Evolutionary conservation across 2,329 filamentous ascomycete species (phyloP), one percentile per base, ranked within the genome.

Genomic region (Colletotrichum agaves): DNA sequence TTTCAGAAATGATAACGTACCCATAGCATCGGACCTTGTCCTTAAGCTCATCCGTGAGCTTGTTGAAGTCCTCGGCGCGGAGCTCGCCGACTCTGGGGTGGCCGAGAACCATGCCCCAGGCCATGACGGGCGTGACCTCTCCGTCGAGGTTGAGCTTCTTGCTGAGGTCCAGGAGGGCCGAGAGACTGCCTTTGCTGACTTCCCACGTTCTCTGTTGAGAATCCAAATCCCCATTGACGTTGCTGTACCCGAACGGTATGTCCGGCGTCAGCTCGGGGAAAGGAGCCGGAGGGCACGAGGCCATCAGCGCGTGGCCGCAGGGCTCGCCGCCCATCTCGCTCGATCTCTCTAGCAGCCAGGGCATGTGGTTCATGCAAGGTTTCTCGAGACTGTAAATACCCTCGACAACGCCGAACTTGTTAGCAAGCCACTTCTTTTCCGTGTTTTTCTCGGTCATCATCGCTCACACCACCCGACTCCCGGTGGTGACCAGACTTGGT

Each of bases 61-160:
- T 85, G 72, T 86, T 84, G 72, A 97, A 88, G 74, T 98, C 93
- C 43, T 88, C 85, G 58, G 81, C 78, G 15, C 83, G 88, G 71
- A 98, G 80, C 72, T 91, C 88, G 5, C 77, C 76, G 70, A 94
- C 89, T 69, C 91, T 84, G 41, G 91, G 88, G 78, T 96, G 90
- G 50, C 84, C 86, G 70, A 93, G 82, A 56, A 98, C 86, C 80
- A 93, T 91, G 56, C 93, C 91, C 89, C 96, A 95, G 0, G 94
- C 94, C 93, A 97, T 97, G 72, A 98, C 92, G 0, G 96, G 96
- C 17, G 95, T 98, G 74, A 98, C 93, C 80, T 97, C 93, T 59
- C 93, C 93, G 69, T 96, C 93, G 2, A 96, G 88, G 73, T 96
- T 90, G 27, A 98, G 85, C 73, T 90, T 89, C 73, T 90, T 88